Conservation (phyloP, 2,329 filamentous ascomycete species). For the Fusarium sp. region DNA sequence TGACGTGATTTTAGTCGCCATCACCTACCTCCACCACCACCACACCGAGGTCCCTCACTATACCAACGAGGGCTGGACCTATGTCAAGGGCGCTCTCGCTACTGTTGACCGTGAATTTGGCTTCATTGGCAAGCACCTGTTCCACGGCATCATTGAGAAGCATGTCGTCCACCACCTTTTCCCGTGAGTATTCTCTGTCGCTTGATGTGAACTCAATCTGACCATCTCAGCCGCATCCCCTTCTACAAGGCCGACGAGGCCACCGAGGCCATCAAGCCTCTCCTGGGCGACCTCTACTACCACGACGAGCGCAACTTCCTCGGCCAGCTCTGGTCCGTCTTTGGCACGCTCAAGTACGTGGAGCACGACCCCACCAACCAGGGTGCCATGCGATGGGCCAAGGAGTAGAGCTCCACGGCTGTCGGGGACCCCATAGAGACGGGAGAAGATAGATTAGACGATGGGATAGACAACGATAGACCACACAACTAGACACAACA, state of each 20-base stretch:
- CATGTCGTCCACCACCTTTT: conserved; percentile 73
- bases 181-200: conserved; percentile 43
- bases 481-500: conserved; percentile 3
- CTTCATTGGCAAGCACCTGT: conserved; percentile 70
- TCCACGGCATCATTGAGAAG: conserved; percentile 71
- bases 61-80: conserved; percentile 68
- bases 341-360: conserved; percentile 46
- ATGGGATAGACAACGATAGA: conserved; percentile 24
- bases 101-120: conserved; percentile 74
- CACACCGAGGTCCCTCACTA: conserved; percentile 59
- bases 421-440: background rate
- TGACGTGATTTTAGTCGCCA: conserved; percentile 64
- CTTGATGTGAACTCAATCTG: background rate
- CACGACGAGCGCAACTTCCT: conserved; percentile 45
- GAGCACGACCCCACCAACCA: conserved; percentile 42
- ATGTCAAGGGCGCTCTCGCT: conserved; percentile 68
- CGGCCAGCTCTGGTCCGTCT: conserved; percentile 45
- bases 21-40: conserved; percentile 81
- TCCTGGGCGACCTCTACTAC: conserved; percentile 95
- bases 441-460: conserved; percentile 23
- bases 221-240: conserved; percentile 44
- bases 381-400: conserved; percentile 43
- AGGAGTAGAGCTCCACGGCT: conserved; percentile 37
- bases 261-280: conserved; percentile 77
- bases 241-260: conserved; percentile 65